Evolutionary conservation across 306 rosid genomes (phyloP).

Genomic region (Hippophae tibetana): DNA sequence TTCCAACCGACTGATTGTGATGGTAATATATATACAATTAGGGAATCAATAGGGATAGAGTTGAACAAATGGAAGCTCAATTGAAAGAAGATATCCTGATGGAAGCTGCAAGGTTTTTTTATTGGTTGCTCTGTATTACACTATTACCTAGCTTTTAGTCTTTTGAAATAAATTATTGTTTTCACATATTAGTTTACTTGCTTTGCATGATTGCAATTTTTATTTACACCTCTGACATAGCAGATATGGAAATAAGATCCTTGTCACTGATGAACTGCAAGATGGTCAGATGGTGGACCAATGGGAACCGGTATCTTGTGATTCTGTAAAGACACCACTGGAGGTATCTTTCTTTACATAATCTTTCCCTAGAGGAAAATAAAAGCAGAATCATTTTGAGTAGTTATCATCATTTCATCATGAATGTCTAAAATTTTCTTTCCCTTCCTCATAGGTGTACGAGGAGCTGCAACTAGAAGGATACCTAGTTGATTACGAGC

Average conservation of each 20-base stretch:
- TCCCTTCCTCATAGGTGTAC: slow-evolving; percentile 50
- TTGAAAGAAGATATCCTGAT: slow-evolving; percentile 64
- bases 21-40: slow-evolving; percentile 23
- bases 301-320: slow-evolving; percentile 69
- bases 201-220: slow-evolving; percentile 21
- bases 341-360: slow-evolving; percentile 41
- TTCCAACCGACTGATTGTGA: slow-evolving; percentile 7
- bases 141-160: background rate
- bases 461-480: slow-evolving; percentile 66
- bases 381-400: slow-evolving; percentile 1
- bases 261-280: slow-evolving; percentile 88
- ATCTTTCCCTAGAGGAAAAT: slow-evolving; percentile 10
- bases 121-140: slow-evolving; percentile 8
- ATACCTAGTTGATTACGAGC: slow-evolving; percentile 85
- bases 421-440: slow-evolving; percentile 17
- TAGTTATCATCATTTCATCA: slow-evolving; percentile 9
- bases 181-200: slow-evolving; percentile 1
- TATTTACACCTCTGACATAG: slow-evolving; percentile 23
- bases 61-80: slow-evolving; percentile 88
- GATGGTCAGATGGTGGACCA: slow-evolving; percentile 99
- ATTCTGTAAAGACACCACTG: slow-evolving; percentile 71
- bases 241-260: slow-evolving; percentile 89
- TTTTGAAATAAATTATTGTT: slow-evolving; percentile 6
- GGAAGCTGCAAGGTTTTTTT: slow-evolving; percentile 73
- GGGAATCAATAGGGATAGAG: slow-evolving; percentile 82